Conservation (phyloP, 2,329 filamentous ascomycete species). For the Fulvia fulva region DNA sequence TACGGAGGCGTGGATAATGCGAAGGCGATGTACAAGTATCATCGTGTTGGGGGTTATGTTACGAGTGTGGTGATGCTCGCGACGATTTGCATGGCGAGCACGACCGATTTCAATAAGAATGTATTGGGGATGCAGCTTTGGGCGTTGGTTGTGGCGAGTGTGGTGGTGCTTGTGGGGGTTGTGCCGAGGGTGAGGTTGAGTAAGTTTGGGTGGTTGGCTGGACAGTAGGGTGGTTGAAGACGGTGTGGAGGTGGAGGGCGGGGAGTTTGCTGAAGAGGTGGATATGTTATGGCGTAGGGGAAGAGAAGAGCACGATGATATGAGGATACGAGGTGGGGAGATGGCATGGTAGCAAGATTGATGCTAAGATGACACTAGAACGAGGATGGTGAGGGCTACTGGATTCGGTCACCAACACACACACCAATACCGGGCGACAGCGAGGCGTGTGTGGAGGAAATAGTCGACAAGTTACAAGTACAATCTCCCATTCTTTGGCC, state of each 20-base stretch:
- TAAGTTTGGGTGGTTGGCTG: conserved; percentile 64
- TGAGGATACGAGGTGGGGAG: too few species aligned
- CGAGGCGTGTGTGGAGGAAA: too few species aligned
- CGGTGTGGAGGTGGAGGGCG: background rate
- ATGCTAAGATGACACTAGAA: too few species aligned
- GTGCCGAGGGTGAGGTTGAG: conserved; percentile 74
- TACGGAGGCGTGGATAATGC: conserved; percentile 78
- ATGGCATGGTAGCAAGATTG: too few species aligned
- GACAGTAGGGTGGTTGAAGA: conserved; percentile 16
- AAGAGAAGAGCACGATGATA: too few species aligned
- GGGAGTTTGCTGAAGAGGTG: background rate
- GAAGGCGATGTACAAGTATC: conserved; percentile 85
- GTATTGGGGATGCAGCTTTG: conserved; percentile 71
- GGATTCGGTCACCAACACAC: too few species aligned
- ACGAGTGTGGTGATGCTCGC: conserved; percentile 66
- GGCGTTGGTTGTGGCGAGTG: conserved; percentile 63
- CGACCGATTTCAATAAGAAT: conserved; percentile 68
- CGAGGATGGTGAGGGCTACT: too few species aligned
- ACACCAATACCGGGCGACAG: too few species aligned
- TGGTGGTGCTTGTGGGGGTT: conserved; percentile 67
- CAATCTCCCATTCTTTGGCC: too few species aligned
- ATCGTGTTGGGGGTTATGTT: conserved; percentile 72
- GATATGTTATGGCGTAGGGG: too few species aligned
- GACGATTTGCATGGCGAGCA: conserved; percentile 70
- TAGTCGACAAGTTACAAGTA: too few species aligned